Evolutionary conservation across 106 monocot genomes (phyloP), one percentile per base, ranked within the genome.

Genomic region (Triglochin maritima): DNA sequence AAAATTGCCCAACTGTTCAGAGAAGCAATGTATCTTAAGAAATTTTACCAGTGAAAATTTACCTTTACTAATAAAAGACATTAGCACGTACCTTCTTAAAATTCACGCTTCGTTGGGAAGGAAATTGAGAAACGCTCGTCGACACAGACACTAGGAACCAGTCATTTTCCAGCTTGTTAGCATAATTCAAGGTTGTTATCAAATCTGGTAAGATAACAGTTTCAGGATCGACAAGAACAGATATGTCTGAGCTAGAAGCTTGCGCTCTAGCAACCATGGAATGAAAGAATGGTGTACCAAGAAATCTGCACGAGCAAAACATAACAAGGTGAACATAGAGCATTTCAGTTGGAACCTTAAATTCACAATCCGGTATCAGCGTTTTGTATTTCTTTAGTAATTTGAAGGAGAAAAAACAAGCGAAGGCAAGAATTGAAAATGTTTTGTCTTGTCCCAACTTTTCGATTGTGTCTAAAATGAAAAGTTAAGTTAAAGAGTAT

Each of bases 261-360:
- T 86, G 98, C 17, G 80, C 59, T 67, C 88, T 88, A 46, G 86
- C 75, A 71, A 98, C 62, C 86, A 98, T 84, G 65, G 84, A 91
- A 74, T 88, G 88, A 71, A 98, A 98, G 66, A 88, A 86, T 62
- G 98, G 98, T 45, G 82, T 86, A 16, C 92, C 98, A 55, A 79
- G 17, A 70, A 98, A 98, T 71, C 92, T 98, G 29, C 29, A 29
- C 1, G 29, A 0, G 1, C 0, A 29, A 29, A 29, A 29, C 29
- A 29, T 29, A 29, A 29, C 29, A 29, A 29, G 29, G 29, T 29
- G 29, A 29, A 29, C 29, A 29, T 0, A 29, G 29, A 29, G 29
- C 29, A 29, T 29, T 29, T 29, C 29, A 29, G 29, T 29, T 29
- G 29, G 29, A 29, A 29, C 29, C 29, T 29, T 29, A 29, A 29